A percentile compares a stretch with the other conserved stretches of the same genome.
Conservation (phyloP, 1,139 yeast species). For the Saccharomyces hybrid region DNA sequence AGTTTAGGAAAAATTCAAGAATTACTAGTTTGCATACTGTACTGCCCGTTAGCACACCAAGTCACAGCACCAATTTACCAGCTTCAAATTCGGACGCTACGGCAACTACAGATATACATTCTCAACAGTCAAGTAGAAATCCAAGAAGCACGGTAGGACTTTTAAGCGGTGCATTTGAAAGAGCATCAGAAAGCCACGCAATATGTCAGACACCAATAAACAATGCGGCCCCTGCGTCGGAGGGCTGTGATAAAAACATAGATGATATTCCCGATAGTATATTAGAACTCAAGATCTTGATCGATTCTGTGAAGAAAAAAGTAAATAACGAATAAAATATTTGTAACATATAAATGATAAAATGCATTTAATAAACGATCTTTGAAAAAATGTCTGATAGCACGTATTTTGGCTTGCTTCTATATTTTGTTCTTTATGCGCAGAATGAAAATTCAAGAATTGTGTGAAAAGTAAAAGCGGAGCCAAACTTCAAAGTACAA, state of each 20-base stretch:
- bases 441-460: background rate
- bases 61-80: slow-evolving; percentile 21
- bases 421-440: background rate
- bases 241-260: background rate
- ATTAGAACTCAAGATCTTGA: slow-evolving; percentile 23
- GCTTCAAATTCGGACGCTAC: slow-evolving; percentile 1
- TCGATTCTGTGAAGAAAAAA: slow-evolving; percentile 26
- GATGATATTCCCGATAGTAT: slow-evolving; percentile 11
- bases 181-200: slow-evolving; percentile 6
- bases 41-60: slow-evolving; percentile 22
- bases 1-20: slow-evolving; percentile 11
- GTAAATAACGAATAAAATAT: slow-evolving; percentile 7
- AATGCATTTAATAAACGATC: background rate
- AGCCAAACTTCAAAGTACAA: too few relatives aligned
- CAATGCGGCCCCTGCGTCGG: slow-evolving; percentile 4
- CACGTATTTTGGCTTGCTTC: background rate
- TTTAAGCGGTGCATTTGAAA: background rate
- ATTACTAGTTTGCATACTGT: slow-evolving; percentile 11
- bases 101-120: slow-evolving; percentile 6
- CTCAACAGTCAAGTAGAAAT: slow-evolving; percentile 1
- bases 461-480: background rate
- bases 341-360: background rate
- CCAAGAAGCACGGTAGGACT: slow-evolving; percentile 1
- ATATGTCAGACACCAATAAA: slow-evolving; percentile 19
- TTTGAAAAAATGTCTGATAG: background rate